Evolutionary conservation across 2,329 filamentous ascomycete species (phyloP).

Genomic region (Ophiostoma ulmi): DNA sequence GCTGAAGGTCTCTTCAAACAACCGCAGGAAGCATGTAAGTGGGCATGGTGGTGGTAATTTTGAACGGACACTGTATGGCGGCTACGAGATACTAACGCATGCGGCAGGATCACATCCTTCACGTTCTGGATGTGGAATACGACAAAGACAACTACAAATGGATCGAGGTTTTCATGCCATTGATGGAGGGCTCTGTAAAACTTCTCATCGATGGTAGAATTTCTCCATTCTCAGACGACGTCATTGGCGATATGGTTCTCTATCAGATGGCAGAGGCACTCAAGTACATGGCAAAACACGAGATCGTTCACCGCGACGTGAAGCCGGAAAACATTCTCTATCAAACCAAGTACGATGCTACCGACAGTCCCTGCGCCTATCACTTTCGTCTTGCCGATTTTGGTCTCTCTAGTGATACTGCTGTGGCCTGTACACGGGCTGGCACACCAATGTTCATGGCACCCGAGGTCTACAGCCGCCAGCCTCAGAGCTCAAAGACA

Average conservation of each 20-base stretch:
- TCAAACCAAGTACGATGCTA: constrained; percentile 38
- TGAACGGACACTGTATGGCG: neutral
- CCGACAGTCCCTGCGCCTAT: constrained; percentile 12
- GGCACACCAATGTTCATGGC: constrained; percentile 33
- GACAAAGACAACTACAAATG: constrained; percentile 17
- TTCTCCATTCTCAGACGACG: neutral
- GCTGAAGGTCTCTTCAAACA: constrained; percentile 25
- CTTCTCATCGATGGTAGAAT: neutral
- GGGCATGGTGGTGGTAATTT: neutral
- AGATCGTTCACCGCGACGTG: constrained; percentile 94
- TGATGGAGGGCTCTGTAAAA: constrained; percentile 24
- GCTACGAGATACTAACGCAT: neutral
- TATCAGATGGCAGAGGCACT: constrained; percentile 29
- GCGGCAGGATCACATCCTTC: constrained; percentile 27
- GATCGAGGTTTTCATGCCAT: constrained; percentile 27
- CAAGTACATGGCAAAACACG: constrained; percentile 36
- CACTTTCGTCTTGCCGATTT: constrained; percentile 93
- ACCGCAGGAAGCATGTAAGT: constrained; percentile 23
- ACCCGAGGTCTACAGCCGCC: constrained; percentile 29
- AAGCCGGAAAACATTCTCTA: constrained; percentile 96
- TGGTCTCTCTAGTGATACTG: constrained; percentile 70
- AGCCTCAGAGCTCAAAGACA: constrained; percentile 29
- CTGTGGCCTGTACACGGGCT: constrained; percentile 28
- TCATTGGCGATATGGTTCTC: constrained; percentile 21
- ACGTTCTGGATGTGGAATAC: constrained; percentile 18